phyloP scores from a whole-genome alignment of 164 flowering plant species.

The Liriodendron chinense region DNA sequence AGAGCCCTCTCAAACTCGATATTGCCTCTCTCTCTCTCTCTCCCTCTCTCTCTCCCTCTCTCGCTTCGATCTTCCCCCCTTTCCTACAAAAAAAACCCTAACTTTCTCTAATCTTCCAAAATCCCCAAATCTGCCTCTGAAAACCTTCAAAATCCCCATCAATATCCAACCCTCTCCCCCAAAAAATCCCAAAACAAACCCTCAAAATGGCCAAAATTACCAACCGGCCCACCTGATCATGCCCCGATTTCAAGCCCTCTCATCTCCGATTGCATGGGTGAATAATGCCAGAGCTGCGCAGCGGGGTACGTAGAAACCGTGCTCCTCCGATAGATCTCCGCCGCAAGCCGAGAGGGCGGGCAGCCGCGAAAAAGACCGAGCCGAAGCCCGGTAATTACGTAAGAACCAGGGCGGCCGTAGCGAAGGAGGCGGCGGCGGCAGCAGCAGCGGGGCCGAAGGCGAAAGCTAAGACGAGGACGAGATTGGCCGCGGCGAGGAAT shows the following conservation, averaged over 20 bases:
- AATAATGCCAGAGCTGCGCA: slow-evolving; percentile 74
- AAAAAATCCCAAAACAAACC: background rate
- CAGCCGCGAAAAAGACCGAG: slow-evolving; percentile 23
- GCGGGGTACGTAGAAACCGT: slow-evolving; percentile 60
- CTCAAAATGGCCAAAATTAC: background rate
- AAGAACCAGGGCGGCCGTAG: slow-evolving; percentile 62
- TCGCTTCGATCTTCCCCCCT: background rate
- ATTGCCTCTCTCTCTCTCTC: background rate
- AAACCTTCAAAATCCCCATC: too few species aligned
- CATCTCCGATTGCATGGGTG: slow-evolving; percentile 47
- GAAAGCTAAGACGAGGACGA: slow-evolving; percentile 21
- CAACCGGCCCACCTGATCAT: slow-evolving; percentile 24
- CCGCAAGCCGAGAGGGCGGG: slow-evolving; percentile 17
- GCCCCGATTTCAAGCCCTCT: slow-evolving; percentile 24
- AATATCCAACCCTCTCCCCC: too few species aligned
- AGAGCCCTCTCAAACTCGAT: background rate
- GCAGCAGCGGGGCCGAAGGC: slow-evolving; percentile 6
- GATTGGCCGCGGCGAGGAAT: slow-evolving; percentile 20
- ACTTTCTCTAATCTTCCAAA: background rate
- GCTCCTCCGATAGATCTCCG: slow-evolving; percentile 28
- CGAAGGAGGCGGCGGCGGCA: slow-evolving; percentile 31
- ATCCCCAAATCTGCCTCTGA: background rate
- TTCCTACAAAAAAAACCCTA: background rate
- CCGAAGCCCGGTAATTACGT: slow-evolving; percentile 32
- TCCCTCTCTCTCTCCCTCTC: background rate